phyloP scores from a whole-genome alignment of 2,329 filamentous ascomycete genomes.

The Penicillium frequentans region DNA sequence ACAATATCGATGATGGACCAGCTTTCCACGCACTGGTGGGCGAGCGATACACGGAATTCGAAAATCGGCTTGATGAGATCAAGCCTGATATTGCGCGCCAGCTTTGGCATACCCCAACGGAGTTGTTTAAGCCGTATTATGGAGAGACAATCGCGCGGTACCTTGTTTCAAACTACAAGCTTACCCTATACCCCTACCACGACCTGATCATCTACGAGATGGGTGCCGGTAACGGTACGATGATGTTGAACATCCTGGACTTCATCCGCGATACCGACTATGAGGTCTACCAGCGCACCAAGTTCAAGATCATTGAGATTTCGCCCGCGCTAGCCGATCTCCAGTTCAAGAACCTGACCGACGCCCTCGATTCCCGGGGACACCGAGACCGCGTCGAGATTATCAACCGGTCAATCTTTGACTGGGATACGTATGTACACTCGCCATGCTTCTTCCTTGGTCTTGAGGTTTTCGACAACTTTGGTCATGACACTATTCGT shows the following conservation, averaged over 20 bases:
- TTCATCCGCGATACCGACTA: conserved; percentile 89
- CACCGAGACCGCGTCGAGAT: conserved; percentile 88
- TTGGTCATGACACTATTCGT: conserved; percentile 89
- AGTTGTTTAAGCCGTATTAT: conserved; percentile 94
- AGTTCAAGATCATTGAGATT: conserved; percentile 96
- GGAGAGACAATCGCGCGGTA: conserved; percentile 97
- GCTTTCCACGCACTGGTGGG: conserved; percentile 78
- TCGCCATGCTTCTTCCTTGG: conserved; percentile 96
- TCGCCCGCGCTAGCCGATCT: conserved; percentile 75
- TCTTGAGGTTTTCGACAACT: conserved; percentile 98
- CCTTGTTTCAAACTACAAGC: conserved; percentile 91
- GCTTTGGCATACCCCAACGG: conserved; percentile 97
- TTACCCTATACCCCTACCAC: conserved; percentile 90
- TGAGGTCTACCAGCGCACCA: conserved; percentile 88
- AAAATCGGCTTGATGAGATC: conserved; percentile 77
- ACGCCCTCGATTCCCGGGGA: conserved; percentile 67
- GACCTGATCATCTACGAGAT: conserved; percentile 98
- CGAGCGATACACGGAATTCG: conserved; percentile 82
- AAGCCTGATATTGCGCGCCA: conserved; percentile 76
- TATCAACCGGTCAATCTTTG: conserved; percentile 91
- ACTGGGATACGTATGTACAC: conserved; percentile 85
- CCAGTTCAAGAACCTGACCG: conserved; percentile 69
- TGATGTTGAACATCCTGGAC: conserved; percentile 98
- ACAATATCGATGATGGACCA: conserved; percentile 74
- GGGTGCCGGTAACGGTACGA: conserved; percentile 92